A percentile compares a stretch with the other conserved stretches of the same genome.
Evolutionary conservation across 129 eudicot species (phyloP).

Genomic region (Helichrysum umbraculigerum): DNA sequence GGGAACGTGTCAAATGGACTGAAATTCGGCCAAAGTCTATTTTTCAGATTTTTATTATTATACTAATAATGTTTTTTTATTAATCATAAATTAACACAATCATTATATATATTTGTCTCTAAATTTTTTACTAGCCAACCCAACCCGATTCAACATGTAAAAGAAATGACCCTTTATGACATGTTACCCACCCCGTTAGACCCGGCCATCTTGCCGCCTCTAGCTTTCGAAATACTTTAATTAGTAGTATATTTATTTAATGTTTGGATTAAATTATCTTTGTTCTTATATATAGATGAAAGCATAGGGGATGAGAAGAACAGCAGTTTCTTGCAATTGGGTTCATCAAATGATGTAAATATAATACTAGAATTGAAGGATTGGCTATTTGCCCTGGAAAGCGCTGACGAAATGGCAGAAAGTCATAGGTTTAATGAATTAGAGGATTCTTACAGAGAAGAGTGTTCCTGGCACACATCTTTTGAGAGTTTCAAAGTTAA

Average conservation of each 20-base stretch:
- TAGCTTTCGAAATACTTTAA: neutral
- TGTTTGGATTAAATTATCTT: slow-evolving; percentile 10
- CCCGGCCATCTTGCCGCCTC: slow-evolving; percentile 9
- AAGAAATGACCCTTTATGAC: neutral
- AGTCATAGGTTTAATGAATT: slow-evolving; percentile 29
- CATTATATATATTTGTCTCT: neutral
- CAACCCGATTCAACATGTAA: neutral
- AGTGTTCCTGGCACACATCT: slow-evolving; percentile 77
- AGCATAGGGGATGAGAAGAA: slow-evolving; percentile 42
- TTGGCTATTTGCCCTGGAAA: slow-evolving; percentile 88
- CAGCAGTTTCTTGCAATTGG: slow-evolving; percentile 45
- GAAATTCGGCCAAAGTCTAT: neutral
- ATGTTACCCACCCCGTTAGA: neutral
- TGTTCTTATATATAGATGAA: slow-evolving; percentile 43
- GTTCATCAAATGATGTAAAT: slow-evolving; percentile 70
- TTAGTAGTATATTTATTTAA: neutral
- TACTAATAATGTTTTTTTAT: neutral
- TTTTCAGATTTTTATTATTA: neutral
- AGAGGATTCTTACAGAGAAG: slow-evolving; percentile 55
- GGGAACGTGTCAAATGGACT: neutral
- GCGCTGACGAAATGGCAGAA: slow-evolving; percentile 59
- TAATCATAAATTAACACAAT: neutral
- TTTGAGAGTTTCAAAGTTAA: slow-evolving; percentile 57
- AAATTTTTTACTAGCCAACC: neutral
- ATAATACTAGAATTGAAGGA: slow-evolving; percentile 64